Conservation (phyloP, 2,329 filamentous ascomycete species). For the Xylariales sp. region DNA sequence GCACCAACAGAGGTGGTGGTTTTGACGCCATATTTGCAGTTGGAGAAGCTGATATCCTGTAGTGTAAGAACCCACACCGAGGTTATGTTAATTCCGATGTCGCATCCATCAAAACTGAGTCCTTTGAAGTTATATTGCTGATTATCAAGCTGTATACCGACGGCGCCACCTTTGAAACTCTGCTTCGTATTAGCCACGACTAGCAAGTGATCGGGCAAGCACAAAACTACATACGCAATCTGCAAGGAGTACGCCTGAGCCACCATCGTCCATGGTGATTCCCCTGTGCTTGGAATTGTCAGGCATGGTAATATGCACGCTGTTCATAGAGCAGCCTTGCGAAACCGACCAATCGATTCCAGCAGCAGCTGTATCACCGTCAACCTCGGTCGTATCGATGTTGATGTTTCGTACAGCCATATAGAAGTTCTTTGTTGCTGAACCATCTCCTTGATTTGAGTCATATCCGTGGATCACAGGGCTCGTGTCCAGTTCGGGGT, state of each 20-base stretch:
- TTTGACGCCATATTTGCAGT: slow-evolving; percentile 26
- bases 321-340: slow-evolving; percentile 24
- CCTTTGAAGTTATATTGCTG: slow-evolving; percentile 32
- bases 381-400: slow-evolving; percentile 23
- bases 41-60: slow-evolving; percentile 22
- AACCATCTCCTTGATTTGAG: slow-evolving; percentile 20
- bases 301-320: slow-evolving; percentile 30
- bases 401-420: slow-evolving; percentile 27
- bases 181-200: slow-evolving; percentile 1
- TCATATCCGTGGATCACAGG: slow-evolving; percentile 22
- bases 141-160: slow-evolving; percentile 26
- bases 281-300: slow-evolving; percentile 28
- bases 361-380: slow-evolving; percentile 13
- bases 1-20: slow-evolving; percentile 21
- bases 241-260: slow-evolving; percentile 26
- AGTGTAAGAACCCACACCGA: slow-evolving; percentile 23
- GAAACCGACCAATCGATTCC: slow-evolving; percentile 28
- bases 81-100: slow-evolving; percentile 24
- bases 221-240: slow-evolving; percentile 18
- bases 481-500: slow-evolving; percentile 10
- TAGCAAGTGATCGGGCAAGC: background rate
- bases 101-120: slow-evolving; percentile 25
- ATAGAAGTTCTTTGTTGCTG: slow-evolving; percentile 29
- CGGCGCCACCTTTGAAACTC: slow-evolving; percentile 26
- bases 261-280: slow-evolving; percentile 30